Evolutionary conservation across 1,284 basidiomycete species (phyloP).

Genomic region (Pseudozyma sp.): DNA sequence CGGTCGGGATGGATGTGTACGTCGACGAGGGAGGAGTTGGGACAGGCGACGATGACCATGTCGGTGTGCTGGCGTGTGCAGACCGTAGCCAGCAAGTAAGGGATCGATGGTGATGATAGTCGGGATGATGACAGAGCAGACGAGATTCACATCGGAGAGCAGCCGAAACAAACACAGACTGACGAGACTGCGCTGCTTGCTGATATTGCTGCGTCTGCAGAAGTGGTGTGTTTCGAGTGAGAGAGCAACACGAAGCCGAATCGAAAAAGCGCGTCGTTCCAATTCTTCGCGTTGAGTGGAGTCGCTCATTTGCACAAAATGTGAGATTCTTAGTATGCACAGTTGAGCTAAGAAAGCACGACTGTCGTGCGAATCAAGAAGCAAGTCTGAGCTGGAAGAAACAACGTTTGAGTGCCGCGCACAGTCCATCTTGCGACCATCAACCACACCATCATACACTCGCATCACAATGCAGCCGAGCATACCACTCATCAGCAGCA

Average conservation of each 20-base stretch:
- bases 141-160: not conserved
- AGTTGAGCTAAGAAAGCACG: too few species aligned
- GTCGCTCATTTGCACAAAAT: not conserved
- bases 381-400: slow-evolving; percentile 36
- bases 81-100: too few species aligned
- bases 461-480: slow-evolving; percentile 4
- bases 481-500: too few species aligned
- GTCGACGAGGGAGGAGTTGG: slow-evolving; percentile 38
- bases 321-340: not conserved
- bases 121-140: not conserved
- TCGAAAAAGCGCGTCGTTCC: slow-evolving; percentile 19
- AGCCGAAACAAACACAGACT: not conserved
- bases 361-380: not conserved
- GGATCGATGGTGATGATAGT: too few species aligned
- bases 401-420: slow-evolving; percentile 10
- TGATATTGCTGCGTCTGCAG: not conserved
- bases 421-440: slow-evolving; percentile 26
- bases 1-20: slow-evolving; percentile 34
- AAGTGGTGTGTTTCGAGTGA: not conserved
- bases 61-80: not conserved
- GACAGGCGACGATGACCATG: slow-evolving; percentile 48
- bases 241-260: slow-evolving; percentile 14
- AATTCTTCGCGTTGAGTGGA: slow-evolving; percentile 33
- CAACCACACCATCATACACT: slow-evolving; percentile 1
- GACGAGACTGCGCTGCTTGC: not conserved